A percentile compares a stretch with the other conserved stretches of the same genome.
Conservation (phyloP, 371 early-diverging fungal species). For the Mucor ambiguus region DNA sequence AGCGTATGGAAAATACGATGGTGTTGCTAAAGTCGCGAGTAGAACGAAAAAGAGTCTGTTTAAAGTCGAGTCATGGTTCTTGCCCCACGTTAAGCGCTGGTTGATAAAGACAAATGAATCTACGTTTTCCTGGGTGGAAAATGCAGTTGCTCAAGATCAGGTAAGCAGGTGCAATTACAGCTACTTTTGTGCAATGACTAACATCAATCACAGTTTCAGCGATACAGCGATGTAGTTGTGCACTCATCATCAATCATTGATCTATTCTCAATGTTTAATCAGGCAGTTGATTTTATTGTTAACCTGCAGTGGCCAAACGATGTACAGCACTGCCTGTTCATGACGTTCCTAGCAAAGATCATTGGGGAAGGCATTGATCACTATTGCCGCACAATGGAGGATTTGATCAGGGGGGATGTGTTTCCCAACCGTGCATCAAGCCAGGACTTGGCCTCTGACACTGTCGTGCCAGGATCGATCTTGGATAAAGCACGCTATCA, state of each 20-base stretch:
- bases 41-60: constrained; percentile 35
- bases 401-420: constrained; percentile 24
- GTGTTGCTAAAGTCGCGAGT: not conserved
- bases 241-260: constrained; percentile 77
- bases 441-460: not conserved
- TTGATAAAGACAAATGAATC: constrained; percentile 45
- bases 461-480: not conserved
- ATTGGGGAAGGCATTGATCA: constrained; percentile 39
- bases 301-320: constrained; percentile 71
- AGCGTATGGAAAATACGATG: not conserved
- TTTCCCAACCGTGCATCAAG: not conserved
- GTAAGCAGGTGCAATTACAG: constrained; percentile 26
- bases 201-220: constrained; percentile 40
- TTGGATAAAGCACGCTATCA: constrained; percentile 29
- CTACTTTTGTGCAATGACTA: constrained; percentile 7
- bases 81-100: constrained; percentile 55
- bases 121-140: constrained; percentile 51
- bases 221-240: constrained; percentile 48
- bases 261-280: constrained; percentile 42
- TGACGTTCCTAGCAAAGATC: constrained; percentile 61
- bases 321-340: constrained; percentile 59
- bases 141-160: constrained; percentile 53
- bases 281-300: constrained; percentile 60
- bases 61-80: constrained; percentile 59
- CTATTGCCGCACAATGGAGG: constrained; percentile 35